Evolutionary conservation across 2,329 filamentous ascomycete genomes (phyloP).

Genomic region (Aspergillus cejpii): DNA sequence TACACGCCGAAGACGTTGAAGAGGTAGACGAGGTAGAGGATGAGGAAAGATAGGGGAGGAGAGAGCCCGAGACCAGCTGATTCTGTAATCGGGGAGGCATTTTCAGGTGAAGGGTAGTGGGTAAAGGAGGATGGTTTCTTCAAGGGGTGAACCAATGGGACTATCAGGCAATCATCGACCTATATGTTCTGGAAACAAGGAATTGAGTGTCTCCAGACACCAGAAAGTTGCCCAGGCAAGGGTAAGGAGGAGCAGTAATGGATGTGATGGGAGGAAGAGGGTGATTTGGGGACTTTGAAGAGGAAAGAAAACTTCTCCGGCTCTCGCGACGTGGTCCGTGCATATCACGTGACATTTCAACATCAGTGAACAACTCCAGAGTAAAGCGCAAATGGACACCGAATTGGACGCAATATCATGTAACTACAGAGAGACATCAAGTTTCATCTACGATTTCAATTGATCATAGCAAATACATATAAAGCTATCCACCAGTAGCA

Average conservation of each 20-base stretch:
- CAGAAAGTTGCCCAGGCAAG: constrained; percentile 1
- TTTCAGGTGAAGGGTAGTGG: constrained; percentile 10
- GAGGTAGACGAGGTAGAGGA: constrained; percentile 20
- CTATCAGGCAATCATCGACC: not conserved
- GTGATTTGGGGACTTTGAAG: constrained; percentile 5
- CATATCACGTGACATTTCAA: constrained; percentile 15
- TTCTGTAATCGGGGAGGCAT: constrained; percentile 40
- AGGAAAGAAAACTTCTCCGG: constrained; percentile 34
- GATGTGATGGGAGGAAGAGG: constrained; percentile 5
- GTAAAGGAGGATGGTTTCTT: not conserved
- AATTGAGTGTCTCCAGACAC: constrained; percentile 11
- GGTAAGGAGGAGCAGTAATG: constrained; percentile 9
- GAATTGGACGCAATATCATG: no score
- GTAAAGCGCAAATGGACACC: no score
- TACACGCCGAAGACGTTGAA: constrained; percentile 14
- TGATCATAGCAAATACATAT: constrained; percentile 17
- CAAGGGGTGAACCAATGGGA: not conserved
- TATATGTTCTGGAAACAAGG: not conserved
- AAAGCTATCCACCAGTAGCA: constrained; percentile 8
- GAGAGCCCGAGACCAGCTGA: constrained; percentile 30
- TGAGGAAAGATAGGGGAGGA: constrained; percentile 30
- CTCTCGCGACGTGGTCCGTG: constrained; percentile 13
- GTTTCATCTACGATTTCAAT: not conserved
- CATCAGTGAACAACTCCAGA: no score
- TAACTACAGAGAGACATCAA: no score